A percentile compares a stretch with the other conserved stretches of the same genome.
Evolutionary conservation across 2,329 filamentous ascomycete species (phyloP).

Genomic region (Botryotinia convoluta): DNA sequence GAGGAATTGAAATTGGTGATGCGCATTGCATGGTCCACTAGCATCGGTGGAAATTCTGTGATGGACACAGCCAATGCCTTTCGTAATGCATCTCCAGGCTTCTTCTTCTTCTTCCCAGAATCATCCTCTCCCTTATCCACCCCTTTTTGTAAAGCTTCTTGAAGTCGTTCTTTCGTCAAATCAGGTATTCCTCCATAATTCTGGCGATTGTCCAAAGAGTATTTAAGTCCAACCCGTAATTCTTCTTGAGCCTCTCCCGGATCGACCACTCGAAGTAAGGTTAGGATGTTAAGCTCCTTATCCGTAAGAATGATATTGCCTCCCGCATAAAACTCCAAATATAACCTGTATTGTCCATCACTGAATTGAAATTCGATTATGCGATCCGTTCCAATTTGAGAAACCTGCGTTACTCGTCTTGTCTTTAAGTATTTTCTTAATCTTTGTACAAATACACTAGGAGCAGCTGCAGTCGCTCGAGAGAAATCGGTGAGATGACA

Average conservation of each 20-base stretch:
- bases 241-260: constrained; percentile 83
- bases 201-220: constrained; percentile 77
- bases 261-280: constrained; percentile 74
- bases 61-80: constrained; percentile 81
- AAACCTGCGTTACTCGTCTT: constrained; percentile 73
- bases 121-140: constrained; percentile 56
- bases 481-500: constrained; percentile 91
- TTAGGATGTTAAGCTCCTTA: constrained; percentile 75
- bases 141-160: constrained; percentile 64
- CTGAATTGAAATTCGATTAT: constrained; percentile 92
- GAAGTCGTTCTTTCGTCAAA: constrained; percentile 71
- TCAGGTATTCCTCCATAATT: constrained; percentile 75
- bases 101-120: constrained; percentile 66
- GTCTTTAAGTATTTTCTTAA: constrained; percentile 88
- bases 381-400: constrained; percentile 87
- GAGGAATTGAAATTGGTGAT: constrained; percentile 67
- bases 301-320: constrained; percentile 95
- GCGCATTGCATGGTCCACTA: constrained; percentile 82
- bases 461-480: constrained; percentile 78
- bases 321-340: constrained; percentile 92
- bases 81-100: constrained; percentile 70
- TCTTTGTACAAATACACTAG: constrained; percentile 80
- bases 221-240: constrained; percentile 72
- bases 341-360: constrained; percentile 83
- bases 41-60: constrained; percentile 80